Base-by-base conservation (phyloP, 1,284 basidiomycete genomes). In the Leccinum pachyderme region DNA sequence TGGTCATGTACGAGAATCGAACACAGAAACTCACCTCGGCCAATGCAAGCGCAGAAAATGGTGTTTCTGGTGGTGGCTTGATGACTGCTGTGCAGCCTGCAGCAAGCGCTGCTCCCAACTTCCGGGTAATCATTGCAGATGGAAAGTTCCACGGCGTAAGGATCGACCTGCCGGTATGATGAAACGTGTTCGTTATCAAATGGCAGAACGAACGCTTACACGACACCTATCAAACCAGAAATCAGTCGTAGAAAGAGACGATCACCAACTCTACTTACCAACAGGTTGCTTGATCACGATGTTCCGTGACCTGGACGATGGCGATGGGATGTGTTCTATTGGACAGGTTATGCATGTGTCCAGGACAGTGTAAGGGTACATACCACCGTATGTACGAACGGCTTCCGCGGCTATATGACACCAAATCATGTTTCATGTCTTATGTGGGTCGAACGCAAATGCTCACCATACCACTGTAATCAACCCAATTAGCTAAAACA, bases 21-120 rank as follows among this genome's bases (percentile, higher is more conserved):
- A n/a, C 0, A 44, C 12, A 35, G 18, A 27, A 24, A 60, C 72
- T 41, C 64, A 88, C 89, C 74, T 95, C 91, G 7, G 83, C 86
- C 15, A 97, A 76, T 4, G 96, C 97, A 22, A 99, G 82, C 15
- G 89, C 87, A 35, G 94, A 95, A 75, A 93, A 97, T 0, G 97
- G 97, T 0, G 97, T 95, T 75, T 99, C 96, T 1, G 95, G 84
- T 2, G 97, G 89, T 3, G 95, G 95, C 70, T 99, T 99, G 73
- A 98, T 86, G 53, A 99, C 95, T 1, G 87, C 82, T 0, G 96
- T 98, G 72, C 97, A 99, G 25, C 97, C 97, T 15, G 95, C 95
- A 8, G 95, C 93, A 15, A 99, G 83, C 13, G 93, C 93, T 28
- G 94, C 88, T 15, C 84, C 92, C 12, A 95, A 75, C 72, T 96